Base-by-base conservation (phyloP, 306 rosid species). In the Pyrus betulifolia region DNA sequence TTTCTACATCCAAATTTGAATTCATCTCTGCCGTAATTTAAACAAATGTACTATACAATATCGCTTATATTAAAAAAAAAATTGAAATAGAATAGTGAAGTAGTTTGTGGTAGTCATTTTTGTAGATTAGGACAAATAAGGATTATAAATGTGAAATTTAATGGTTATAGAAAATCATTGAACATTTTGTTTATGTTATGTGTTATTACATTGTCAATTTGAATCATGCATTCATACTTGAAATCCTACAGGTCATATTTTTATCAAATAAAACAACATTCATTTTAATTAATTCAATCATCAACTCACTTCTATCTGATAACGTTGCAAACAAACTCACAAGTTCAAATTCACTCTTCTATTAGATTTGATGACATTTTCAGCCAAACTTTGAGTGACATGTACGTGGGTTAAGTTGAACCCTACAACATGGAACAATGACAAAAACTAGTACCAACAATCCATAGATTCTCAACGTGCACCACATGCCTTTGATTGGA, bases 401-500 rank as follows among this genome's bases (percentile, higher is more conserved):
- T 25, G 57, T 10, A 12, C 65, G 21, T 38, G 64, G 69, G 30
- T 21, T 27, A 45, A 57, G 35, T 62, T 27, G 67, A 27, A 62
- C 67, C 38, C 28, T 5, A 60, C 35, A 23, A 8, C 23, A 44
- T 69, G 73, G 59, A 69, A 46, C 3, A 42, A 54, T 4, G 49
- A 33, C 65, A 54, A 51, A 71, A 71, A 21, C 65, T 38, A 12
- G 75, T 54, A 54, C 31, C 64, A 3, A 64, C 25, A 18, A 25
- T n/a, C 30, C 58, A 11, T 4, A 3, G 67, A 23, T 78, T 61
- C 82, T 25, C 44, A 70, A 74, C 74, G 76, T 74, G 80, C 66
- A 55, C 42, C 68, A 17, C 23, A 64, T 31, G 69, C 45, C 22
- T 49, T 49, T 17, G 18, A 49, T 5, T 49, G 55, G 17, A 49